Evolutionary conservation across 139 green algal species (phyloP).

Genomic region (Tetradesmus lagerheimii): DNA sequence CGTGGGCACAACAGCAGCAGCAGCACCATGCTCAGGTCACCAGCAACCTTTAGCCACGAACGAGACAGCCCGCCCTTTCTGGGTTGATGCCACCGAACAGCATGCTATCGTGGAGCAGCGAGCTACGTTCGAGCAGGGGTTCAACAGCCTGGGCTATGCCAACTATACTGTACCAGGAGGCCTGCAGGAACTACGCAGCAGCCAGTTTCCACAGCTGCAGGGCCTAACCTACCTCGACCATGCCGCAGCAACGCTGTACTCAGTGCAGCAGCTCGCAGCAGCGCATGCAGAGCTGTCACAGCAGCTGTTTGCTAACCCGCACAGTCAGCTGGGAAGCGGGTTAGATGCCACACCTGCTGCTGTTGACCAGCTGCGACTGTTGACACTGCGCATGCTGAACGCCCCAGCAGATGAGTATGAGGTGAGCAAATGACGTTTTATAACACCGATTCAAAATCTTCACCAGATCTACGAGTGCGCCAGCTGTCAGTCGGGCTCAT

Average conservation of each 20-base stretch:
- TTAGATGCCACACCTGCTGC: conserved; percentile 1
- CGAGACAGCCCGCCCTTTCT: not conserved
- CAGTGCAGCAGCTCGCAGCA: conserved; percentile 57
- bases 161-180: not conserved
- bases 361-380: conserved; percentile 35
- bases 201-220: conserved; percentile 28
- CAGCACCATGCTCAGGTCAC: not conserved
- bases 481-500: too few species aligned
- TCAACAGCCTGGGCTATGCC: not conserved
- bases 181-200: not conserved
- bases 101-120: not conserved
- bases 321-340: conserved; percentile 47
- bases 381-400: conserved; percentile 56
- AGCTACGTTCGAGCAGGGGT: not conserved
- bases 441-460: not conserved
- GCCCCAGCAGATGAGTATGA: conserved; percentile 58
- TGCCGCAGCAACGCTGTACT: conserved; percentile 76
- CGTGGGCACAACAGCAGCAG: not conserved
- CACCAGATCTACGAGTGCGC: too few species aligned
- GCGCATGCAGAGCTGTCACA: conserved; percentile 44
- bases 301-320: conserved; percentile 61
- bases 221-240: conserved; percentile 70
- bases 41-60: not conserved
- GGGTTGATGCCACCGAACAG: not conserved
- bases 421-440: conserved; percentile 26